phyloP scores from a whole-genome alignment of 495 filamentous ascomycete species.

The Choiromyces venosus region DNA sequence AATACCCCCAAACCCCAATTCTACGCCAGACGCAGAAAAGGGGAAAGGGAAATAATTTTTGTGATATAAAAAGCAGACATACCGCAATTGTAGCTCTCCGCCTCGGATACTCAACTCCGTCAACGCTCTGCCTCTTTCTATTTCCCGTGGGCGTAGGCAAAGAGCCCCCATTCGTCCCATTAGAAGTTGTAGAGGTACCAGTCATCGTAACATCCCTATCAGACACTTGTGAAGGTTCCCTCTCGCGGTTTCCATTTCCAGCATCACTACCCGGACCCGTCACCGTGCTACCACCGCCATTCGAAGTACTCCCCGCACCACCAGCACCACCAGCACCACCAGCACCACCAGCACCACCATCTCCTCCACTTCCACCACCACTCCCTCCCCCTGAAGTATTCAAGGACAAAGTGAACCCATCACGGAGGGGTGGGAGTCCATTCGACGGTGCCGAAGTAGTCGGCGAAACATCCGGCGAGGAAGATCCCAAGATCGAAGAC shows the following conservation, averaged over 20 bases:
- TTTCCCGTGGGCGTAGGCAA: slow-evolving; percentile 19
- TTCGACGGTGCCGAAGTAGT: slow-evolving; percentile 31
- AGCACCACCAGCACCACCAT: slow-evolving; percentile 10
- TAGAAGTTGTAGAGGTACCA: slow-evolving; percentile 21
- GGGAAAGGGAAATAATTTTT: neutral
- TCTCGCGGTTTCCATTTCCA: slow-evolving; percentile 27
- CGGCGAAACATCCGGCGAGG: slow-evolving; percentile 39
- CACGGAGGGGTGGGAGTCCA: slow-evolving; percentile 27
- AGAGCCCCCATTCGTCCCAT: slow-evolving; percentile 32
- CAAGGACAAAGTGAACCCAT: slow-evolving; percentile 27
- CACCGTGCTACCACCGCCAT: slow-evolving; percentile 24
- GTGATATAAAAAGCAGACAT: slow-evolving; percentile 40
- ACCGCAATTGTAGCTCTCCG: slow-evolving; percentile 68
- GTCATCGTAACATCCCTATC: slow-evolving; percentile 35
- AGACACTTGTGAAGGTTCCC: slow-evolving; percentile 35
- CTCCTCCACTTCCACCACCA: slow-evolving; percentile 12
- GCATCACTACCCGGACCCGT: slow-evolving; percentile 31
- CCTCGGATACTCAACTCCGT: slow-evolving; percentile 61
- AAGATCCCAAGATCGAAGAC: slow-evolving; percentile 37
- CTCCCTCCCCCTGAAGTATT: slow-evolving; percentile 14
- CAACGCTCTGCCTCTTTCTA: slow-evolving; percentile 62
- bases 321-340: too few species aligned
- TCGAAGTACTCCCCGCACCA: slow-evolving; percentile 32
- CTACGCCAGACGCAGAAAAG: too few species aligned
- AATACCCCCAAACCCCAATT: too few species aligned